Evolutionary conservation across 257 asterid species (phyloP).

Genomic region (Capsicum baccatum): DNA sequence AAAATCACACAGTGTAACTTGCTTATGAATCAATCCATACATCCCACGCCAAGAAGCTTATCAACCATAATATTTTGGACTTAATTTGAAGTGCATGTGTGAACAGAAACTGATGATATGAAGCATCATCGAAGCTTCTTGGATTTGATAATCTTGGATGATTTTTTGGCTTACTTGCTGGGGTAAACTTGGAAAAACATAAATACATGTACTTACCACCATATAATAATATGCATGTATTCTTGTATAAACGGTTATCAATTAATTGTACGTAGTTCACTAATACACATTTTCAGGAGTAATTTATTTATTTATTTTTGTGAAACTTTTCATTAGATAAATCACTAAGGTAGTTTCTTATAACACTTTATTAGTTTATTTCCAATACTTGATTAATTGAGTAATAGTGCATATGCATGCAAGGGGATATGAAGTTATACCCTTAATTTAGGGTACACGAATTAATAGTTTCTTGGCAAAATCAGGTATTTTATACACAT

Average conservation of each 20-base stretch:
- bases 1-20: not conserved
- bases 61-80: not conserved
- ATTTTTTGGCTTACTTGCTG: not conserved
- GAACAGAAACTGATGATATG: not conserved
- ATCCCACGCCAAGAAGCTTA: not conserved
- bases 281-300: not conserved
- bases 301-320: not conserved
- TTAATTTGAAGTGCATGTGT: not conserved
- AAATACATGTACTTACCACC: not conserved
- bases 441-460: too few species aligned
- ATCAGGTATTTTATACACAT: too few species aligned
- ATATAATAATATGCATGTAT: not conserved
- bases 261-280: not conserved
- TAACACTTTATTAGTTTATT: not conserved
- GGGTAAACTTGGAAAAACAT: not conserved
- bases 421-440: too few species aligned
- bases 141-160: not conserved
- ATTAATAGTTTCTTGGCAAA: too few species aligned
- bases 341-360: not conserved
- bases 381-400: too few species aligned
- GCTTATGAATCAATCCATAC: not conserved
- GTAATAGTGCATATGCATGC: too few species aligned
- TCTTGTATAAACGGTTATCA: not conserved
- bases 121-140: constrained; percentile 20
- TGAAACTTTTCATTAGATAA: not conserved